These are phyloP conservation scores for Populus alba DNA, from an alignment of 345 rosid species.

Conservation along the genomic window DNA sequence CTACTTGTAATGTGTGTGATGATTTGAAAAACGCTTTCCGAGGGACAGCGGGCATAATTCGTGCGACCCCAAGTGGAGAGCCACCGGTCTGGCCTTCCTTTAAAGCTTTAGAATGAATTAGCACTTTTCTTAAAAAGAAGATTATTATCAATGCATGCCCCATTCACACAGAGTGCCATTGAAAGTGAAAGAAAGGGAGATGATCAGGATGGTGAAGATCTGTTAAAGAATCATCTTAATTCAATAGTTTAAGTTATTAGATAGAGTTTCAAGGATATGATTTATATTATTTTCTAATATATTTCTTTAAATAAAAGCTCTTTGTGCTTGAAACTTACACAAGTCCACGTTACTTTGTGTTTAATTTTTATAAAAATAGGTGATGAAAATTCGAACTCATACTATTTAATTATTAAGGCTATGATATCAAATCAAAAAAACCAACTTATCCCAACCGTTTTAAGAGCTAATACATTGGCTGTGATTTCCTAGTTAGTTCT, in stretches of 20 bases:
- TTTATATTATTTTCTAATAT: too few species aligned
- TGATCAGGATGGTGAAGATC: background rate
- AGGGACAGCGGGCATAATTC: conserved; percentile 33
- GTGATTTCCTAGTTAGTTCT: background rate
- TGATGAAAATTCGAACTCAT: too few species aligned
- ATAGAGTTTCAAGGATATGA: too few species aligned
- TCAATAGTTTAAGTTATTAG: too few species aligned
- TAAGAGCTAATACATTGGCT: background rate
- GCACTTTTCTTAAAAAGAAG: conserved; percentile 1
- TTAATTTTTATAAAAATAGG: too few species aligned
- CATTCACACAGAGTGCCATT: background rate
- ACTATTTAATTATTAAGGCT: too few species aligned
- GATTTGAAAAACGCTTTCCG: conserved; percentile 25
- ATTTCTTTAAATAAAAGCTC: too few species aligned
- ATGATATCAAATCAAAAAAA: too few species aligned
- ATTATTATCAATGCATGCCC: background rate
- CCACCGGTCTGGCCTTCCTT: background rate
- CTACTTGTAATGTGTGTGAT: conserved; percentile 15
- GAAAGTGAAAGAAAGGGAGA: background rate
- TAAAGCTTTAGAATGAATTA: background rate
- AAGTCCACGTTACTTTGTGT: too few species aligned
- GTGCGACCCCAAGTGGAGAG: conserved; percentile 11
- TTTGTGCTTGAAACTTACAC: too few species aligned
- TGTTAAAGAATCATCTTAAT: too few species aligned
- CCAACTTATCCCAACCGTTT: too few species aligned